Percentiles rank a stretch among this genome's conserved stretches.
Conservation (phyloP, 306 rosid genomes). For the Ammopiptanthus mongolicus region DNA sequence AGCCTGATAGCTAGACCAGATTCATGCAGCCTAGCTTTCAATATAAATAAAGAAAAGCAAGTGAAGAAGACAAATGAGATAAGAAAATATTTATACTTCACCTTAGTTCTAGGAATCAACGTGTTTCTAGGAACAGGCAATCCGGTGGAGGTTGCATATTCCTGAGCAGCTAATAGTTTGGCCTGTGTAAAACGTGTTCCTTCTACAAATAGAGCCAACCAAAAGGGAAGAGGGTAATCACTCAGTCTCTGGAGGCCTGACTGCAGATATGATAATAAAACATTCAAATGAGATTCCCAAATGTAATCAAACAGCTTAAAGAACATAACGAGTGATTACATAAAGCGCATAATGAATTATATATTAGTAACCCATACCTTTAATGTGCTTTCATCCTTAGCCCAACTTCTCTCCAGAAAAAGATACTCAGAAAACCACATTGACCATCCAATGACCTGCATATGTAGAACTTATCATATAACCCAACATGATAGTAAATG, state of each 20-base stretch:
- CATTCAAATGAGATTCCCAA: slow-evolving; percentile 25
- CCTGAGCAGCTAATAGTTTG: slow-evolving; percentile 86
- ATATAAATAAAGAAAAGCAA: not conserved
- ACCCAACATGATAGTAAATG: not conserved
- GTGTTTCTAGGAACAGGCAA: slow-evolving; percentile 82
- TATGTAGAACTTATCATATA: slow-evolving; percentile 12
- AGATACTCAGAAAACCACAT: slow-evolving; percentile 99
- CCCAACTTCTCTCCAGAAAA: slow-evolving; percentile 97
- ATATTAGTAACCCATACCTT: slow-evolving; percentile 43
- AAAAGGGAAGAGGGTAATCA: slow-evolving; percentile 91
- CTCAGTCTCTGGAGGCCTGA: slow-evolving; percentile 67
- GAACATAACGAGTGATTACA: no score
- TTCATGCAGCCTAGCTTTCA: not conserved
- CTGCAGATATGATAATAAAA: slow-evolving; percentile 52
- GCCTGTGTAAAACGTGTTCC: slow-evolving; percentile 96
- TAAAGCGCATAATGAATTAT: not conserved
- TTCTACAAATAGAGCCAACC: slow-evolving; percentile 99
- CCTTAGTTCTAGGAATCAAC: slow-evolving; percentile 99
- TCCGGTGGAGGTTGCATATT: slow-evolving; percentile 75
- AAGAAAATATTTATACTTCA: slow-evolving; percentile 16
- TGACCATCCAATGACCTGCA: slow-evolving; percentile 99
- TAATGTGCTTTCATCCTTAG: slow-evolving; percentile 84
- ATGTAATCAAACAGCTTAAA: slow-evolving; percentile 3
- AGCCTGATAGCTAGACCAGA: not conserved
- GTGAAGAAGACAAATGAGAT: not conserved